Evolutionary conservation across 768 basidiomycete genomes (phyloP).

Genomic region (Collybiopsis luxurians): DNA sequence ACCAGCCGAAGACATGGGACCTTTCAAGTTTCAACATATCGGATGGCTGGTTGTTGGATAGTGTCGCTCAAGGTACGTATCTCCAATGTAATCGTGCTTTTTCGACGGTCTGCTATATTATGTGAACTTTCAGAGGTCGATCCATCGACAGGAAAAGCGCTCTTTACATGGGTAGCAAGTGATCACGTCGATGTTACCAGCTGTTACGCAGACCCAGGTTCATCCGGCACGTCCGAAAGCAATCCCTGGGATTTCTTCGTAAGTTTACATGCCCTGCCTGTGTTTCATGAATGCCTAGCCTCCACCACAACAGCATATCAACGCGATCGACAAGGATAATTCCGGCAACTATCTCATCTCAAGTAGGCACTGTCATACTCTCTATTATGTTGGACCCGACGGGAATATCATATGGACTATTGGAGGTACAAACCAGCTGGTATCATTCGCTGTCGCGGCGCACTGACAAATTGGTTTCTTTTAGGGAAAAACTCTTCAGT

Average conservation of each 20-base stretch:
- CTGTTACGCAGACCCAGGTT: neutral
- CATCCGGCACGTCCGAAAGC: neutral
- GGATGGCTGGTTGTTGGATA: constrained; percentile 4
- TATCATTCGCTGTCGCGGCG: neutral
- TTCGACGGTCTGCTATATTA: too few relatives aligned
- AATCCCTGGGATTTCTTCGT: constrained; percentile 7
- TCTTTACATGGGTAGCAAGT: constrained; percentile 6
- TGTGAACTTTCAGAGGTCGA: constrained; percentile 1
- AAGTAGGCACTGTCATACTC: constrained; percentile 12
- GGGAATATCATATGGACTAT: constrained; percentile 18
- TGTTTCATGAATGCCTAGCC: neutral
- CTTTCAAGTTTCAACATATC: neutral
- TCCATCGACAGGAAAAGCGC: neutral
- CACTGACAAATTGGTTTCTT: neutral
- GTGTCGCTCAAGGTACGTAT: neutral
- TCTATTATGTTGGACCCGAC: constrained; percentile 14
- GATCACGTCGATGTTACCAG: neutral
- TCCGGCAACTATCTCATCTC: constrained; percentile 17
- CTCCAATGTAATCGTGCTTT: too few relatives aligned
- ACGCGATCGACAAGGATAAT: constrained; percentile 11
- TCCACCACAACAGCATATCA: neutral
- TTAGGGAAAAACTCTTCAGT: constrained; percentile 11
- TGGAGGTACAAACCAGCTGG: constrained; percentile 9
- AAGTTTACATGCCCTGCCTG: neutral
- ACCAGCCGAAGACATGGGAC: constrained; percentile 1